Percentiles rank a stretch among this genome's conserved stretches.
phyloP scores from a whole-genome alignment of 495 filamentous ascomycete species.

The Penicillium roqueforti region DNA sequence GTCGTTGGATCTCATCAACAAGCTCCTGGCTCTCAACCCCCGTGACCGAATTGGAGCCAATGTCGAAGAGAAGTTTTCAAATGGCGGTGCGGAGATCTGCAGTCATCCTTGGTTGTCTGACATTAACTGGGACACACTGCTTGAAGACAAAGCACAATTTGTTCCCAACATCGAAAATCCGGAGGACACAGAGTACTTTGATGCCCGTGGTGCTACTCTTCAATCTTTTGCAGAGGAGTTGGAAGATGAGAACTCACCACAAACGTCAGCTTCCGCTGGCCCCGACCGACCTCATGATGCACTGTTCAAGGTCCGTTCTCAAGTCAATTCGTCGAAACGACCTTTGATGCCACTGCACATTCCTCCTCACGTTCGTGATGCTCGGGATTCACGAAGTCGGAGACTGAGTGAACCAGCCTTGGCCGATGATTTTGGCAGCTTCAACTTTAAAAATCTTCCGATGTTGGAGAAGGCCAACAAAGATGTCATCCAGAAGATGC shows the following conservation, averaged over 20 bases:
- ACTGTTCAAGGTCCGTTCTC: conserved; percentile 79
- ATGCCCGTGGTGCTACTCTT: conserved; percentile 82
- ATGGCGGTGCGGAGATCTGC: conserved; percentile 85
- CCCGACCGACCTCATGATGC: conserved; percentile 90
- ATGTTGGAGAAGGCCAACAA: conserved; percentile 98
- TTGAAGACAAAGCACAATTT: conserved; percentile 92
- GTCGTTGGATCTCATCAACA: conserved; percentile 90
- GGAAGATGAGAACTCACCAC: conserved; percentile 80
- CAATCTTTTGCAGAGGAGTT: conserved; percentile 89
- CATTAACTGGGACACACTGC: conserved; percentile 81
- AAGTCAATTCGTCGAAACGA: conserved; percentile 79
- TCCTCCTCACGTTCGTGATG: conserved; percentile 88
- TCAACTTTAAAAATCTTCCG: conserved; percentile 94
- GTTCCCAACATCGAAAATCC: conserved; percentile 90
- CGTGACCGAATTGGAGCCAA: conserved; percentile 80
- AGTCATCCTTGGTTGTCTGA: conserved; percentile 84
- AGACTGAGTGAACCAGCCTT: conserved; percentile 86
- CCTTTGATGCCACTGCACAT: conserved; percentile 93
- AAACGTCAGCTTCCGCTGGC: conserved; percentile 51
- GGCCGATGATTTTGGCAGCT: conserved; percentile 90
- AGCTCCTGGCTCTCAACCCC: conserved; percentile 77
- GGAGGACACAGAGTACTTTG: conserved; percentile 98
- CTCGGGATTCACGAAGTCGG: conserved; percentile 68
- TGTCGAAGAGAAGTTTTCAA: conserved; percentile 67
- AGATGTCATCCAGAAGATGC: conserved; percentile 92